Evolutionary conservation across 1,284 basidiomycete species (phyloP).

Genomic region (Rhodotorula sp.): DNA sequence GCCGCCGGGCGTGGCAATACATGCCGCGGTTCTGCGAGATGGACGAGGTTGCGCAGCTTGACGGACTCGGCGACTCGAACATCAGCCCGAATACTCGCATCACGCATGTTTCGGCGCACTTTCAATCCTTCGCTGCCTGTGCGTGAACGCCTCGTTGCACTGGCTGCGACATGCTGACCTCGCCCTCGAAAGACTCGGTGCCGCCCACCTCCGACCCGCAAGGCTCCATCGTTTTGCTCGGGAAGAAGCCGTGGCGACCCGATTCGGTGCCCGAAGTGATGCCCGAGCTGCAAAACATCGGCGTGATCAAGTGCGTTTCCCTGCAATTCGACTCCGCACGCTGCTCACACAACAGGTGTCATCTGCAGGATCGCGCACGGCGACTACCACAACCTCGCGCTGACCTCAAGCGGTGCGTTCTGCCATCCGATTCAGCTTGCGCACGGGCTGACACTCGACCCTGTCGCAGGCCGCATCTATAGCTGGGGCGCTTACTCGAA

Average conservation of each 20-base stretch:
- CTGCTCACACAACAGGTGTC: no score
- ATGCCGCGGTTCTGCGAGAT: slow-evolving; percentile 38
- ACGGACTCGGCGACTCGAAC: neutral
- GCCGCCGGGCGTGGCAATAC: slow-evolving; percentile 32
- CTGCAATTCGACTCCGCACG: neutral
- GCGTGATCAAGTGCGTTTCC: slow-evolving; percentile 43
- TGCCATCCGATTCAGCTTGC: neutral
- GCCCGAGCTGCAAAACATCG: slow-evolving; percentile 40
- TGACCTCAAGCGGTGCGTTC: slow-evolving; percentile 67
- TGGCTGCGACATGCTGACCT: neutral
- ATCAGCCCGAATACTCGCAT: slow-evolving; percentile 13
- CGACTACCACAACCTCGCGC: slow-evolving; percentile 83
- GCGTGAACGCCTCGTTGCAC: neutral
- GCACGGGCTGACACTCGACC: neutral
- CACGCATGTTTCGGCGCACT: slow-evolving; percentile 44
- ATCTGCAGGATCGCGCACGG: slow-evolving; percentile 54
- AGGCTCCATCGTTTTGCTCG: slow-evolving; percentile 40
- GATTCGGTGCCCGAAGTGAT: slow-evolving; percentile 23
- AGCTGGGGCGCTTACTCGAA: slow-evolving; percentile 79
- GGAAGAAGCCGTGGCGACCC: slow-evolving; percentile 21
- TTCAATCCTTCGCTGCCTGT: slow-evolving; percentile 42
- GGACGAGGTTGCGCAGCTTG: slow-evolving; percentile 6
- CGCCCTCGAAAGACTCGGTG: slow-evolving; percentile 26
- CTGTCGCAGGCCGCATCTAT: slow-evolving; percentile 56
- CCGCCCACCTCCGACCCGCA: slow-evolving; percentile 5